These are phyloP conservation scores for Chaetomium fimeti DNA, from an alignment of 495 filamentous ascomycete species.

Conservation along the genomic window DNA sequence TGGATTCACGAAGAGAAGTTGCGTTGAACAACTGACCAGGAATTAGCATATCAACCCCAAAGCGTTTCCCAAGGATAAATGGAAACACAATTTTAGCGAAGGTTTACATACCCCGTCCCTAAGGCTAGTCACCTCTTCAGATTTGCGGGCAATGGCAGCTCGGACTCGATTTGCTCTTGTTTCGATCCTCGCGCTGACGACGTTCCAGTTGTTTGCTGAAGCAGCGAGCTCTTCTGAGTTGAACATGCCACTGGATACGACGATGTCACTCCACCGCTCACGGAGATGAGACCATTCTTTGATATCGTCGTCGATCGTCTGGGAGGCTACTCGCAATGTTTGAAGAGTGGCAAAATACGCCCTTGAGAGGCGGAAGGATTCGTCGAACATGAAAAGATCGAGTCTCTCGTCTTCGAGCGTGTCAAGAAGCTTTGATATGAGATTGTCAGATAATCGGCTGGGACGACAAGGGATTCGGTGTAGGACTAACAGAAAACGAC, in stretches of 20 bases:
- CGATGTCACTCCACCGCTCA: background rate
- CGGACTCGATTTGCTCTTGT: background rate
- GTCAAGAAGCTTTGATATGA: background rate
- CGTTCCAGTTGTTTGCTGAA: slow-evolving; percentile 10
- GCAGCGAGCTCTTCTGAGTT: background rate
- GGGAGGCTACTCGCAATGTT: background rate
- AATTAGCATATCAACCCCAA: background rate
- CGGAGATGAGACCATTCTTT: background rate
- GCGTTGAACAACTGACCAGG: slow-evolving; percentile 21
- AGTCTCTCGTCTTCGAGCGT: background rate
- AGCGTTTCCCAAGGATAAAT: too few species aligned
- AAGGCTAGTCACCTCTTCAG: slow-evolving; percentile 21
- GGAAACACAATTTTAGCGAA: background rate
- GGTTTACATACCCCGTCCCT: slow-evolving; percentile 14
- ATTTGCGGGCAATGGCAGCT: slow-evolving; percentile 3
- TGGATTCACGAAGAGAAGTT: slow-evolving; percentile 18
- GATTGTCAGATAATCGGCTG: background rate
- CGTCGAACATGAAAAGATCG: slow-evolving; percentile 6
- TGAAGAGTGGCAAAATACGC: background rate
- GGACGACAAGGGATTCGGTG: background rate
- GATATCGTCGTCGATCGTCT: slow-evolving; percentile 1
- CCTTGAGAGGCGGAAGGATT: background rate
- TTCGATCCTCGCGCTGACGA: background rate
- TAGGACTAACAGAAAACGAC: background rate
- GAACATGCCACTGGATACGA: background rate